A percentile compares a stretch with the other conserved stretches of the same genome.
Evolutionary conservation across 768 basidiomycete species (phyloP).

Genomic region (Mycena belliarum): DNA sequence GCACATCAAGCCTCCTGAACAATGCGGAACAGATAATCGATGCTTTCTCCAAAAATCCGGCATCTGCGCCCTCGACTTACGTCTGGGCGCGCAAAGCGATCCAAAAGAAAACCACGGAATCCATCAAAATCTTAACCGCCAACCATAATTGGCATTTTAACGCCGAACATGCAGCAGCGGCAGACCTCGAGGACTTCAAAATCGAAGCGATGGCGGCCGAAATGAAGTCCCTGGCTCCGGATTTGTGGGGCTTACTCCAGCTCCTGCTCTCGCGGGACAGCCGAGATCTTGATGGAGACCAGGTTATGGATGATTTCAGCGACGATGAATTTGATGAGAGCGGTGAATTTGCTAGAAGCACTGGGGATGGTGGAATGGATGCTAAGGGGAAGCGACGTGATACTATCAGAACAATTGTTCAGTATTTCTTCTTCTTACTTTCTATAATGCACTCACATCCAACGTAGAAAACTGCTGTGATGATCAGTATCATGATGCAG

Average conservation of each 20-base stretch:
- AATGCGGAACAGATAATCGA: background rate
- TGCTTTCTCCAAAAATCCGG: background rate
- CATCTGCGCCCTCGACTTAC: background rate
- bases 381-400: background rate
- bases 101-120: background rate
- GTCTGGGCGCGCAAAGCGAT: background rate
- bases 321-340: background rate
- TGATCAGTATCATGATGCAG: conserved; percentile 22
- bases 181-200: background rate
- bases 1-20: background rate
- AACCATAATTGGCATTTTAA: background rate
- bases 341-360: background rate
- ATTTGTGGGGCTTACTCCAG: background rate
- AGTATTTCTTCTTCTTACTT: background rate
- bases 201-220: conserved; percentile 1
- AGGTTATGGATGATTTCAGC: background rate
- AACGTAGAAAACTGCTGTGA: background rate
- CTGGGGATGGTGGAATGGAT: background rate
- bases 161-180: background rate
- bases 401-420: background rate
- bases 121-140: conserved; percentile 1
- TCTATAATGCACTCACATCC: background rate
- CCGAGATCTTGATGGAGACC: background rate
- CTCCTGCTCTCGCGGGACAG: background rate
- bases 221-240: background rate